Percentiles rank a stretch among this genome's conserved stretches.
phyloP scores from a whole-genome alignment of 2,329 filamentous ascomycete species.

The Clarireedia monteithiana region DNA sequence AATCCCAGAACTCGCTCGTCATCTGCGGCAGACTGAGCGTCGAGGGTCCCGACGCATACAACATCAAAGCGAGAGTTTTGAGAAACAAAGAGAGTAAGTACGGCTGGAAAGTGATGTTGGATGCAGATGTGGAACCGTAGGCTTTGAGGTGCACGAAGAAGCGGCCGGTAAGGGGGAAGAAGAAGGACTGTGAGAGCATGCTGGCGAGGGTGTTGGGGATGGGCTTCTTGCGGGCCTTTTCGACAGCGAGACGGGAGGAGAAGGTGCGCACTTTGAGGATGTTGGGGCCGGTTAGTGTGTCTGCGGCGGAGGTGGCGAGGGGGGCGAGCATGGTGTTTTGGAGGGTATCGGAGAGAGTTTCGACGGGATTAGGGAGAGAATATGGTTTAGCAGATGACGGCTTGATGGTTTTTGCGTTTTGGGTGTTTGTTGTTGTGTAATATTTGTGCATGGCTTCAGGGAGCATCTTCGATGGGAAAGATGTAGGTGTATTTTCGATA shows the following conservation, averaged over 20 bases:
- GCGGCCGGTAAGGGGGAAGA: constrained; percentile 76
- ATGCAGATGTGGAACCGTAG: constrained; percentile 34
- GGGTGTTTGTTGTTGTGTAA: constrained; percentile 41
- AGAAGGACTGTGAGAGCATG: constrained; percentile 69
- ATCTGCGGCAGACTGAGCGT: constrained; percentile 70
- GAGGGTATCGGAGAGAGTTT: constrained; percentile 59
- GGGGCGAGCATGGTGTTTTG: constrained; percentile 71
- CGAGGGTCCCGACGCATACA: constrained; percentile 76
- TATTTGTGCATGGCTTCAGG: constrained; percentile 65
- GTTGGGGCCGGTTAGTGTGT: constrained; percentile 70
- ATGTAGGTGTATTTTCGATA: constrained; percentile 25
- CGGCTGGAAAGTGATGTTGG: constrained; percentile 62
- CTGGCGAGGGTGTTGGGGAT: constrained; percentile 73
- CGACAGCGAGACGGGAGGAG: constrained; percentile 64
- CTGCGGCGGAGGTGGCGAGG: constrained; percentile 72
- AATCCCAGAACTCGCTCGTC: constrained; percentile 74
- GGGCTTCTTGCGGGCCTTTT: constrained; percentile 47
- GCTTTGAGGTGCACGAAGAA: constrained; percentile 61
- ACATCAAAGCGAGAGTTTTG: constrained; percentile 74
- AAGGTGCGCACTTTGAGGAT: constrained; percentile 86
- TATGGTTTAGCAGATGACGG: not conserved
- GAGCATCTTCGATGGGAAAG: constrained; percentile 76
- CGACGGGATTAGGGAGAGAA: constrained; percentile 36
- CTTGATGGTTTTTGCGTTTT: constrained; percentile 19
- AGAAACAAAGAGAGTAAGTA: constrained; percentile 72